Conservation (phyloP, 2,329 filamentous ascomycete species). For the Penicillium sp. region DNA sequence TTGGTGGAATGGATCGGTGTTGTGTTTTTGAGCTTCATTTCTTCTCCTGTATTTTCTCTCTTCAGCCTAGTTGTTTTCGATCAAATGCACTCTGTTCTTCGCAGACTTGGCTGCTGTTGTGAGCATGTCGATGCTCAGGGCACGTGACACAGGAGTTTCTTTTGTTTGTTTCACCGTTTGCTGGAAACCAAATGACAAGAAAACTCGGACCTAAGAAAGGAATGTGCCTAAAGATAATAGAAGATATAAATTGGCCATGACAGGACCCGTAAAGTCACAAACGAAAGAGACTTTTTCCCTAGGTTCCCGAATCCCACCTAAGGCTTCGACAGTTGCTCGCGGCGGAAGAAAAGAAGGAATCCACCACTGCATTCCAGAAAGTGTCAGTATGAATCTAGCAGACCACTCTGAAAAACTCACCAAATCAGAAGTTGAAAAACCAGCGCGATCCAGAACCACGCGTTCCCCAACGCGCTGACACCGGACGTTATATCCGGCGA, state of each 20-base stretch:
- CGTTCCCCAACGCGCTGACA: slow-evolving; percentile 43
- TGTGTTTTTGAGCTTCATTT: too few species aligned
- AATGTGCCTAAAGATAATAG: background rate
- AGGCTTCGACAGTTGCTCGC: slow-evolving; percentile 44
- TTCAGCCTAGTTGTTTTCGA: too few species aligned
- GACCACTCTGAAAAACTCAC: slow-evolving; percentile 43
- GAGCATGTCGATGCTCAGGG: too few species aligned
- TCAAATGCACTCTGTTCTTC: too few species aligned
- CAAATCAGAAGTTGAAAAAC: slow-evolving; percentile 55
- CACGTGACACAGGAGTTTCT: too few species aligned
- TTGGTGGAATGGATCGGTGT: too few species aligned
- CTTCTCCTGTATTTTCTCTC: too few species aligned
- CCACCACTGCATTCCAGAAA: slow-evolving; percentile 28
- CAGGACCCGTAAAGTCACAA: background rate
- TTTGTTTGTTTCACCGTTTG: too few species aligned
- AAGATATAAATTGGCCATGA: background rate
- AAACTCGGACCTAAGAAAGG: background rate
- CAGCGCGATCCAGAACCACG: slow-evolving; percentile 59
- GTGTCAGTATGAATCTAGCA: slow-evolving; percentile 1
- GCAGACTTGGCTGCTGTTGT: too few species aligned
- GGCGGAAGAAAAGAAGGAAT: slow-evolving; percentile 43
- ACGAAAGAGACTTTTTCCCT: background rate
- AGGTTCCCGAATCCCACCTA: slow-evolving; percentile 22
- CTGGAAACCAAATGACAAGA: background rate
- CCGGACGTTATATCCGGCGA: slow-evolving; percentile 57